Percentiles rank a stretch among this genome's conserved stretches.
phyloP scores from a whole-genome alignment of 139 green algal species.

The Chloropicon primus region DNA sequence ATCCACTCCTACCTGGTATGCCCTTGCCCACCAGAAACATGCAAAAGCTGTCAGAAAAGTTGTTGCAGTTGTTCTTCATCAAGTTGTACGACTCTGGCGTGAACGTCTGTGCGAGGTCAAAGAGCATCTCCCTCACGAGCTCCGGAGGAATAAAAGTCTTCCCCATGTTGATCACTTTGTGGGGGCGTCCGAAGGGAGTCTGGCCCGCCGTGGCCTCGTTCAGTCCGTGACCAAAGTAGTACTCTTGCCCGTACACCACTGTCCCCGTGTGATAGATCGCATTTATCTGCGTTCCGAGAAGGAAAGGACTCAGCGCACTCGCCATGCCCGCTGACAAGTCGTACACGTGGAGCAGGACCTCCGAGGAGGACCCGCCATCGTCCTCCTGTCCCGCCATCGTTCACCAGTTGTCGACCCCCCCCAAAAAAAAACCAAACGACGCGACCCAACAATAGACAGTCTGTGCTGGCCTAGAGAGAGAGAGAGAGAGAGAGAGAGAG shows the following conservation, averaged over 20 bases:
- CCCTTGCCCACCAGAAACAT: constrained; percentile 22
- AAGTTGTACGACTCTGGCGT: constrained; percentile 17
- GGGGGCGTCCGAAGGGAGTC: constrained; percentile 17
- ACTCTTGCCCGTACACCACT: constrained; percentile 24
- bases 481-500: no score
- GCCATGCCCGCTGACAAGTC: constrained; percentile 62
- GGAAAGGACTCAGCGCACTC: constrained; percentile 24
- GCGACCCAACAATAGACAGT: no score
- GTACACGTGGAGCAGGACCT: constrained; percentile 69
- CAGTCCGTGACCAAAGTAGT: constrained; percentile 22
- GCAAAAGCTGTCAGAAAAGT: constrained; percentile 28
- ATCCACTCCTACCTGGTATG: no score
- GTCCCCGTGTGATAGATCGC: constrained; percentile 26
- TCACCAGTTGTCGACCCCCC: no score
- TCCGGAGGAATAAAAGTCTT: constrained; percentile 12
- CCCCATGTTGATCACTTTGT: constrained; percentile 19
- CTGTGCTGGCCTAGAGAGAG: no score
- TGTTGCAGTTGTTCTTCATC: constrained; percentile 31
- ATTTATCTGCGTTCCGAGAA: constrained; percentile 48
- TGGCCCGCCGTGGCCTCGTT: not conserved
- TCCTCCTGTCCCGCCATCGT: no score
- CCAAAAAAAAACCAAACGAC: no score
- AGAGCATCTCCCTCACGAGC: constrained; percentile 23
- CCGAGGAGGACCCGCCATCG: not conserved
- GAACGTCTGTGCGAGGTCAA: constrained; percentile 14